A percentile compares a stretch with the other conserved stretches of the same genome.
These are phyloP conservation scores for Sporothrix sp. DNA, from an alignment of 2,329 filamentous ascomycete genomes.

Conservation along the genomic window DNA sequence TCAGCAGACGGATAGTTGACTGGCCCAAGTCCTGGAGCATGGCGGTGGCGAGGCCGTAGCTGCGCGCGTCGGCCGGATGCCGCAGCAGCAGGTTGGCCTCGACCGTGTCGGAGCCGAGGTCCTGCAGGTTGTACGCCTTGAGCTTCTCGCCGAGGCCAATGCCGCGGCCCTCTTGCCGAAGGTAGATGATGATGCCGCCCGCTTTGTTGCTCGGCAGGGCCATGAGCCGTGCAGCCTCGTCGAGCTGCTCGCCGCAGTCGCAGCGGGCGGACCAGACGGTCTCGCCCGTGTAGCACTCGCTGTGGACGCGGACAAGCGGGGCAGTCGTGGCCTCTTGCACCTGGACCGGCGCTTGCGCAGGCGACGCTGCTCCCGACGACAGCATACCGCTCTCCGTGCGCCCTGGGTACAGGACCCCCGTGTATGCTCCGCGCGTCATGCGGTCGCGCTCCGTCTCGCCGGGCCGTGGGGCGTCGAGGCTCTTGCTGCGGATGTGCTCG, in stretches of 20 bases:
- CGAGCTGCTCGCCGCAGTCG: slow-evolving; percentile 94
- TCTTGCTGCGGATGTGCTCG: slow-evolving; percentile 64
- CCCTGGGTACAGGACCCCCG: slow-evolving; percentile 76
- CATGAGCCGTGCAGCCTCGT: slow-evolving; percentile 93
- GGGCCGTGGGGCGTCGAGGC: slow-evolving; percentile 58
- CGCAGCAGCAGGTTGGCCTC: slow-evolving; percentile 86
- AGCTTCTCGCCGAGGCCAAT: slow-evolving; percentile 93
- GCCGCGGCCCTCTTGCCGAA: slow-evolving; percentile 89
- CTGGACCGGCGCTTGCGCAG: background rate
- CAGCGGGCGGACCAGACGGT: slow-evolving; percentile 97
- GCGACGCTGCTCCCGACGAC: background rate
- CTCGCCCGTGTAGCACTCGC: slow-evolving; percentile 96
- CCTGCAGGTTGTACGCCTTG: slow-evolving; percentile 96
- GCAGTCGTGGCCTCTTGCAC: slow-evolving; percentile 25
- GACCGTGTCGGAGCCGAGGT: slow-evolving; percentile 93
- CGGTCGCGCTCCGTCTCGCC: slow-evolving; percentile 81
- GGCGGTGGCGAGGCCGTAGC: slow-evolving; percentile 91
- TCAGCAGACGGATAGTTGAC: slow-evolving; percentile 68
- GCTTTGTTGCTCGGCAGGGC: slow-evolving; percentile 51
- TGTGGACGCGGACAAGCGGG: slow-evolving; percentile 88
- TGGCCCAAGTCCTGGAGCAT: slow-evolving; percentile 84
- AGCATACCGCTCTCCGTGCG: slow-evolving; percentile 60
- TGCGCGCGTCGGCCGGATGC: slow-evolving; percentile 88
- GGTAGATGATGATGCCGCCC: slow-evolving; percentile 88
- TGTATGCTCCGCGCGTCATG: slow-evolving; percentile 91